Evolutionary conservation across 495 filamentous ascomycete genomes (phyloP), one percentile per base, ranked within the genome.

Genomic region (Aspergillus panamensis): DNA sequence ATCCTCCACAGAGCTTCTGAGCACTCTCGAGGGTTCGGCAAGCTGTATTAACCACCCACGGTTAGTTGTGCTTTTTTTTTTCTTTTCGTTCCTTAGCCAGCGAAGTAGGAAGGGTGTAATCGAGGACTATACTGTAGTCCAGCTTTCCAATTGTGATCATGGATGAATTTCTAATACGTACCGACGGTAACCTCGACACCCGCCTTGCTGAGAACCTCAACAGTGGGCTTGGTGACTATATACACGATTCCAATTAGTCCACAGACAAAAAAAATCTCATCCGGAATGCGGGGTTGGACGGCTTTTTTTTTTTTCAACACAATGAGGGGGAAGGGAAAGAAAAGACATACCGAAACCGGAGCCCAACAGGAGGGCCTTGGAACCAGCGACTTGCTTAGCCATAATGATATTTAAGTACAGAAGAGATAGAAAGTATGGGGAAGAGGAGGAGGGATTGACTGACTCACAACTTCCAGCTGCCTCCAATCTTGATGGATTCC

Each of bases 11-110:
- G 47, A 98, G 86, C 62, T 82, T 83, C 80, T 92, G 68, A 51
- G 94, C 91, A 37, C 68, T 83, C 55, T 87, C 82, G 16, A 95
- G 80, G 30, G 89, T 96, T 70, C 94, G 79, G 82, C 92, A 97
- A 57, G 94, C 92, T 91, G 58, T 35, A 52, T 61, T 56, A 13
- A 40, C 12, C 16, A 14, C 16, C 37, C 19, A 57, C 53, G 17
- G 8, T 9, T n/a, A 29, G 48, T 56, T 37, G 25, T 30, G 29
- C 19, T n/a, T 29, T 52, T 6, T 48, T 6, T 29, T 29, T 29
- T 49, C 12, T n/a, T 49, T 49, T 14, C 47, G 10, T 16, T 31
- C 20, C 8, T 20, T 29, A 8, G 47, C 4, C 21, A 8, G 21
- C 29, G 47, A 10, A 16, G 32, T 52, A 40, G 48, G 30, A 16